Conservation (phyloP, 305 asterid genomes). For the Fraxinus albicans region DNA sequence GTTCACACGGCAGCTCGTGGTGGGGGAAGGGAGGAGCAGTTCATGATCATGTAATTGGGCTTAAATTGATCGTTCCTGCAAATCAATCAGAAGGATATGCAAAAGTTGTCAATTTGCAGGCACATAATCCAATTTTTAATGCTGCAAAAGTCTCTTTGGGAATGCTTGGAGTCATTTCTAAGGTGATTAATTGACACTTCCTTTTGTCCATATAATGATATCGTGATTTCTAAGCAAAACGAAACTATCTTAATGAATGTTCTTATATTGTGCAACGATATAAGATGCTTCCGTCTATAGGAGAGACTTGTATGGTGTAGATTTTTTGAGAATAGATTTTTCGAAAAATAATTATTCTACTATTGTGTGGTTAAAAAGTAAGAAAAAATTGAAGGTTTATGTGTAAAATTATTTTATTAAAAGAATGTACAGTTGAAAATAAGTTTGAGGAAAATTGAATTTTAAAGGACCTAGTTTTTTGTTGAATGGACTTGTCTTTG, state of each 20-base stretch:
- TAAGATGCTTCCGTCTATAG: neutral
- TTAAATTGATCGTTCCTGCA: conserved; percentile 43
- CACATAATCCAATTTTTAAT: conserved; percentile 29
- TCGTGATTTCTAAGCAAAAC: neutral
- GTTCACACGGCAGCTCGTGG: conserved; percentile 85
- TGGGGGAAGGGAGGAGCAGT: conserved; percentile 66
- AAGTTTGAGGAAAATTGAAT: too few relatives aligned
- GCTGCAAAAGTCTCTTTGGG: conserved; percentile 64
- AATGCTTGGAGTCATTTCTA: conserved; percentile 56
- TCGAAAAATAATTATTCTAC: too few relatives aligned
- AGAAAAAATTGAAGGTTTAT: too few relatives aligned
- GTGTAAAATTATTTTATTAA: too few relatives aligned
- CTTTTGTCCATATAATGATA: neutral
- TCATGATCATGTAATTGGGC: conserved; percentile 57
- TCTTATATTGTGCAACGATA: neutral
- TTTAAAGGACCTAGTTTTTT: too few relatives aligned
- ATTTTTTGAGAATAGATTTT: too few relatives aligned
- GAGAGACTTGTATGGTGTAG: neutral
- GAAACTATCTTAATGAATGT: neutral
- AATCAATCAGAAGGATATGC: conserved; percentile 50
- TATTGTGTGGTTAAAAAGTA: too few relatives aligned
- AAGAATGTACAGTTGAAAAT: too few relatives aligned
- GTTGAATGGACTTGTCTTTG: too few relatives aligned
- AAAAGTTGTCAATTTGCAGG: conserved; percentile 33
- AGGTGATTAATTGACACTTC: conserved; percentile 31